phyloP scores from a whole-genome alignment of 371 early-diverging fungal genomes.

The Circinella umbellata region DNA sequence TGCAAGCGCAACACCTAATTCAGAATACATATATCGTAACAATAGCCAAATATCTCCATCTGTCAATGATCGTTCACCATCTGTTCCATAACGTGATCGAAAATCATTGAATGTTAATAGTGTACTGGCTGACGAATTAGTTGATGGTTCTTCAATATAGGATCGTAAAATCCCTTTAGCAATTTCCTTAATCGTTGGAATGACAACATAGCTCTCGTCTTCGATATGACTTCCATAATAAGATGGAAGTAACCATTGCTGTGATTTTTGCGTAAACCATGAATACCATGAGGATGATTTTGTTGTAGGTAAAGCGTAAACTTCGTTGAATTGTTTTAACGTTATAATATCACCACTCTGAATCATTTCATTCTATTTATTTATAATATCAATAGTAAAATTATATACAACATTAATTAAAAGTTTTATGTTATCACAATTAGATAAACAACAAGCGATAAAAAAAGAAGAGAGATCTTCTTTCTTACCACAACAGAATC shows the following conservation, averaged over 20 bases:
- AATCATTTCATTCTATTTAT: constrained; percentile 21
- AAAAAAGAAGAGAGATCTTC: too few species aligned
- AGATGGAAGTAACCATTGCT: constrained; percentile 6
- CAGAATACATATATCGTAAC: constrained; percentile 33
- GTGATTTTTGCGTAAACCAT: constrained; percentile 14
- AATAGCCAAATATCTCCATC: constrained; percentile 41
- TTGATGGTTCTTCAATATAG: constrained; percentile 21
- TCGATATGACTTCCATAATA: background rate
- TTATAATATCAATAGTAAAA: too few species aligned
- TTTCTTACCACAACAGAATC: constrained; percentile 23
- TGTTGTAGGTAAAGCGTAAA: constrained; percentile 11
- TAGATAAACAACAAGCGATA: too few species aligned
- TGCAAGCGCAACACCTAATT: constrained; percentile 34
- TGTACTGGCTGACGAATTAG: constrained; percentile 20
- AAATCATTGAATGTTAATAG: constrained; percentile 44
- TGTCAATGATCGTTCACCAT: constrained; percentile 29
- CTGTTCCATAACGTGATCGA: constrained; percentile 25
- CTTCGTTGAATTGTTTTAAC: constrained; percentile 22
- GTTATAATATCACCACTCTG: constrained; percentile 35
- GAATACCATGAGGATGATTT: constrained; percentile 10
- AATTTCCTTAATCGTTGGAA: constrained; percentile 37
- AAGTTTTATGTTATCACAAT: too few species aligned
- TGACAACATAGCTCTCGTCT: constrained; percentile 26
- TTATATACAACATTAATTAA: too few species aligned
- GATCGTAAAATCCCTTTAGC: constrained; percentile 21